phyloP scores from a whole-genome alignment of 225 moss, liverwort and hornwort genomes.

The Pleurozium schreberi region DNA sequence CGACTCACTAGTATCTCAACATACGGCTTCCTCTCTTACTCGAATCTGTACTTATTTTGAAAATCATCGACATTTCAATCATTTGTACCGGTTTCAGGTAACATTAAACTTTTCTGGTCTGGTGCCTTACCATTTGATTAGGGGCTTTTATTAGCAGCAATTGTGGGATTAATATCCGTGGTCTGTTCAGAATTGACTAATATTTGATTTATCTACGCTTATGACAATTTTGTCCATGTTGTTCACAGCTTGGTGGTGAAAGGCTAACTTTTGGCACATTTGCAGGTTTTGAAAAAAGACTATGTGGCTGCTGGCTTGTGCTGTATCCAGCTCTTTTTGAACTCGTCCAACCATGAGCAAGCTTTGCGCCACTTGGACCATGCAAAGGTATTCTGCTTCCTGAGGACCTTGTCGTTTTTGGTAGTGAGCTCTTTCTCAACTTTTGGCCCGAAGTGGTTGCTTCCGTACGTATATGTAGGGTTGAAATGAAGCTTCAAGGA shows the following conservation, averaged over 20 bases:
- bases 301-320: conserved; percentile 95
- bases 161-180: not conserved
- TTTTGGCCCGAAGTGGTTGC: not conserved
- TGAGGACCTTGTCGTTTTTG: not conserved
- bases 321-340: conserved; percentile 93
- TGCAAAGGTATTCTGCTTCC: conserved; percentile 49
- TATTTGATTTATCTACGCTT: not conserved
- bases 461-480: not conserved
- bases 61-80: conserved; percentile 88
- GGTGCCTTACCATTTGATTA: not conserved
- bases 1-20: conserved; percentile 69
- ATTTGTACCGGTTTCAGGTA: conserved; percentile 96
- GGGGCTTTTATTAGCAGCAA: not conserved
- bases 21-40: conserved; percentile 63
- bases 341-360: conserved; percentile 72
- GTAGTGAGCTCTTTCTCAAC: not conserved
- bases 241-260: not conserved
- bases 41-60: conserved; percentile 84
- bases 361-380: conserved; percentile 87
- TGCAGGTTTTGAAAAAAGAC: conserved; percentile 93
- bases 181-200: not conserved
- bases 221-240: not conserved
- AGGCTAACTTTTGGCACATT: not conserved
- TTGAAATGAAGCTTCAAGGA: not conserved
- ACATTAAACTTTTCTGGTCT: not conserved